Evolutionary conservation across 1,284 basidiomycete genomes (phyloP), one percentile per base, ranked within the genome.

Genomic region (Apiotrichum domesticum): DNA sequence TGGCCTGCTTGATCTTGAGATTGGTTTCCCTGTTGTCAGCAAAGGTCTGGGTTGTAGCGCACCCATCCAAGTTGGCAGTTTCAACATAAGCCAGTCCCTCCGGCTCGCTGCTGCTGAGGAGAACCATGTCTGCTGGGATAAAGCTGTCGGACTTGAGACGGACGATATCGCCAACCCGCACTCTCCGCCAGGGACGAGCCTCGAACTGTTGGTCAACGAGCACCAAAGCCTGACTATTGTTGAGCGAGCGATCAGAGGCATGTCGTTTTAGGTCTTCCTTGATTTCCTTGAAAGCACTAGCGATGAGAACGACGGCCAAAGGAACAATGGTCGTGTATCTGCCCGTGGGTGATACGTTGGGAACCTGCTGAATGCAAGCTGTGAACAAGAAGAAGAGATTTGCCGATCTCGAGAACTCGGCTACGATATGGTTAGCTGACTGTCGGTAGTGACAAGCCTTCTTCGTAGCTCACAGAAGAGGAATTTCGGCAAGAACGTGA

Each of bases 371-470:
- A 55, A 98, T 98, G 76, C 85, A 89, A 33, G 93, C 93, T 40
- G 95, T 98, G 80, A 98, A 98, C 59, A 99, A 81, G 83, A 99
- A 98, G 81, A 99, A 99, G 60, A 98, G 62, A 75, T 99, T 98
- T 66, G 96, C 96, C 72, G 97, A 98, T 83, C 96, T 95, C 87
- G 79, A 61, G 55, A 64, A 65, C 51, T 68, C 69, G 56, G 71
- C 72, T 72, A 52, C 2, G 45, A n/a, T 10, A 29, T 72, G 53
- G 2, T 37, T 9, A 13, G 15, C 46, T 59, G 51, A 59, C 51
- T 14, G 14, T 11, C 10, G 11, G 7, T 43, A 6, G 32, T 11
- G 4, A 21, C 46, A 33, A 55, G 50, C 42, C 21, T 21, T 21
- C 21, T 21, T 14, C 7, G 1, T 13, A 35, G 76, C 85, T 67